These are phyloP conservation scores for Talaromyces sp. DNA, from an alignment of 2,329 filamentous ascomycete species.

Conservation along the genomic window DNA sequence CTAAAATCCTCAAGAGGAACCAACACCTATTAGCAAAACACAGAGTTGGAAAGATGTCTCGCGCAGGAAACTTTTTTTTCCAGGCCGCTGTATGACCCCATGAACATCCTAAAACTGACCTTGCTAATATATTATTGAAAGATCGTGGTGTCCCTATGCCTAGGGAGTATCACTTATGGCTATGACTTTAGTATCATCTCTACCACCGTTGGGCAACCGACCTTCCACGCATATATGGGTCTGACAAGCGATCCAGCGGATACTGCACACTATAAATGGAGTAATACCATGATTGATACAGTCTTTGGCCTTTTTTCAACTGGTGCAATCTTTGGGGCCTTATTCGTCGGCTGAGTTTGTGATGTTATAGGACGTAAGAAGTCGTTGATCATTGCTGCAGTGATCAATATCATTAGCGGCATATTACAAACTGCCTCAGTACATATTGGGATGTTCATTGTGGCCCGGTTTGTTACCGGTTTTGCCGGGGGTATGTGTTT, in stretches of 20 bases:
- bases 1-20: no score
- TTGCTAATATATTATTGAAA: background rate
- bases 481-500: conserved; percentile 7
- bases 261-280: conserved; percentile 1
- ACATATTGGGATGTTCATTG: conserved; percentile 18
- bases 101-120: background rate
- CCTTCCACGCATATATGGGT: conserved; percentile 8
- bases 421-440: conserved; percentile 19
- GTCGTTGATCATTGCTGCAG: conserved; percentile 10
- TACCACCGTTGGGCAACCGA: conserved; percentile 9
- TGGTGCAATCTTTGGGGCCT: conserved; percentile 18
- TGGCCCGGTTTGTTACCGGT: background rate
- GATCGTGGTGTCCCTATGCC: conserved; percentile 9
- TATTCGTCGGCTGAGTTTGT: conserved; percentile 19
- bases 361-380: conserved; percentile 19
- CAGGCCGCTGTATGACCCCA: background rate
- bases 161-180: conserved; percentile 13
- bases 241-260: background rate
- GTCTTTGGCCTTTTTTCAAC: conserved; percentile 18
- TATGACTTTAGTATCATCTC: conserved; percentile 9
- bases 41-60: no score
- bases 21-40: no score
- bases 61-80: no score
- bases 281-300: conserved; percentile 6
- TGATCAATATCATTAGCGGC: conserved; percentile 18